Conservation (phyloP, 495 filamentous ascomycete genomes). For the Extremus antarcticus region DNA sequence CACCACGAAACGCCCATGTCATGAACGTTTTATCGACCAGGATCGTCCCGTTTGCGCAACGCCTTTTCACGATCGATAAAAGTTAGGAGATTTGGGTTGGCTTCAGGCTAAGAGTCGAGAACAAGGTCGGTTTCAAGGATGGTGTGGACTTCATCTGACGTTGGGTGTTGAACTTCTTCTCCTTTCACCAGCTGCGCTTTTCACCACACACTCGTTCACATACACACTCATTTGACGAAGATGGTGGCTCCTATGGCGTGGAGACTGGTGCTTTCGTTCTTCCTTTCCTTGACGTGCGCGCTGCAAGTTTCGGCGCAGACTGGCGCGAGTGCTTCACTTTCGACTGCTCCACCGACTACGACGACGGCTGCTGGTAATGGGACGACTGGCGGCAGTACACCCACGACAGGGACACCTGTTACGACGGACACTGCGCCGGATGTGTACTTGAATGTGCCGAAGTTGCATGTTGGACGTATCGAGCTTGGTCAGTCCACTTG, state of each 20-base stretch:
- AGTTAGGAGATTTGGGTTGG: background rate
- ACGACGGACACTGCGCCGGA: constrained; percentile 35
- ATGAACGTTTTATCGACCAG: background rate
- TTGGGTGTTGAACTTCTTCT: too few relatives aligned
- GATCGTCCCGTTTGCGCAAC: too few relatives aligned
- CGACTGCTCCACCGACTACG: constrained; percentile 8
- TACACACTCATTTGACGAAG: constrained; percentile 10
- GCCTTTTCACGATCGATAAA: too few relatives aligned
- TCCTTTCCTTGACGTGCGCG: constrained; percentile 1
- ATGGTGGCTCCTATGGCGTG: constrained; percentile 5
- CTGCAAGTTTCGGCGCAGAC: constrained; percentile 12
- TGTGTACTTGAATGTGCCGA: constrained; percentile 43
- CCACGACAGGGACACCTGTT: background rate
- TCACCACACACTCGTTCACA: background rate
- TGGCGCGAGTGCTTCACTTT: constrained; percentile 4
- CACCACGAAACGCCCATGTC: background rate
- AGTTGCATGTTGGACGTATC: constrained; percentile 43
- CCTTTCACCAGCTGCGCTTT: too few relatives aligned
- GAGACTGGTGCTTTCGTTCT: background rate
- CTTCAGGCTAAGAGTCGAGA: background rate
- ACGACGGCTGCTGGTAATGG: background rate
- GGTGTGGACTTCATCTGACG: background rate
- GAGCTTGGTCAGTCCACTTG: constrained; percentile 29
- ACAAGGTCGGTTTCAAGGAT: background rate
- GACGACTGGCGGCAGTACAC: constrained; percentile 9